Evolutionary conservation across 768 basidiomycete genomes (phyloP), one percentile per base, ranked within the genome.

Genomic region (Coprinopsis sp.): DNA sequence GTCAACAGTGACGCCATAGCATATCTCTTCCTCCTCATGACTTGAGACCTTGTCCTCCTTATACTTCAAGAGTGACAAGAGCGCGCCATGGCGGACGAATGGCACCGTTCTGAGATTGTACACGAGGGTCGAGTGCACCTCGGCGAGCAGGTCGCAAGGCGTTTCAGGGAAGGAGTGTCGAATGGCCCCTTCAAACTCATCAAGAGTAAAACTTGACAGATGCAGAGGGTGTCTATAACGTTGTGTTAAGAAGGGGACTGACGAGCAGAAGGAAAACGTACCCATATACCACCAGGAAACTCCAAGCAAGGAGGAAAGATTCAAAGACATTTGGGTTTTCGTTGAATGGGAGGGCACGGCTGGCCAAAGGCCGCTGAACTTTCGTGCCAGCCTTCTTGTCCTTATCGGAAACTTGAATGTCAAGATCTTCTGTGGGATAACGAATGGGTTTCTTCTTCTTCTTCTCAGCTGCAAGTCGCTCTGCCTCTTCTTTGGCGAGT

Each of bases 211-310:
- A 11, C 83, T 71, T 11, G 94, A 94, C 14, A 99, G 66, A 51
- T 87, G 84, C 13, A 98, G 73, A 1, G 94, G 86, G 74, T 87
- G 84, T 4, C 95, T 96, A 51, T 4, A 6, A 24, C 36, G 13
- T 41, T 22, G 44, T 21, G n/a, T 56, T 33, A 49, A 38, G 22
- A 37, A 48, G 44, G 37, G 49, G 14, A 55, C 44, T 50, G 24
- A 37, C 18, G 33, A 34, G 31, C 8, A 19, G 4, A 25, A n/a
- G 49, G 19, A 33, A 51, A 14, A 66, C 81, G 56, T 61, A 96
- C 96, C 93, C 91, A 64, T 94, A 94, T 43, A 92, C 85, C 44
- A 90, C 85, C 46, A 98, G 65, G 64, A 95, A 95, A 65, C 91
- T 93, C 94, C 94, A 99, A 7, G 81, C 71, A 84, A 90, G 85